Base-by-base conservation (phyloP, 345 rosid species). In the Brassica rapa region DNA sequence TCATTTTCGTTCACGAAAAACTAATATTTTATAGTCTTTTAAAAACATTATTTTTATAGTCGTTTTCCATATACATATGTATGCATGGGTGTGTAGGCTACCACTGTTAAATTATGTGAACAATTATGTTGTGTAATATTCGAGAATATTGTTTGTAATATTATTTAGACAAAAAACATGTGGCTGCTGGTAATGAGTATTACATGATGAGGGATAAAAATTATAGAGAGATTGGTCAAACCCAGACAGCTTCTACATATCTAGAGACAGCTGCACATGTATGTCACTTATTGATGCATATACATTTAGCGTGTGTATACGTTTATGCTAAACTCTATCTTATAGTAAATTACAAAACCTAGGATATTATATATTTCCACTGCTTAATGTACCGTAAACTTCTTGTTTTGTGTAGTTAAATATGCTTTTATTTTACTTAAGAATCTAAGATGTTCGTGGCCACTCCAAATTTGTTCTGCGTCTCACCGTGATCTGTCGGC, bases 251-350 rank as follows among this genome's bases (percentile, higher is more conserved):
- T 67, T 73, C 78, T 59, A 73, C 62, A 78, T 79, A 49, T 73
- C 65, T 66, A 73, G 78, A 79, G 82, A 79, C 82, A 79, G 70
- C 75, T 74, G 74, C 82, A 79, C 82, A 79, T 79, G 82, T 27
- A 27, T 68, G 74, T 79, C 51, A 74, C 27, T 68, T 12, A 61
- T 78, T 72, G 62, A 68, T 25, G 35, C 74, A 33, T 51, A 43
- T 49, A 49, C 56, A n/a, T 49, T 14, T 14, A 12, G 5, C 15
- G n/a, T 14, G n/a, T 46, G 9, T 3, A 12, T 46, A 46, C 5
- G 53, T 46, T 14, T 46, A 46, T 46, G 53, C 53, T 46, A 46
- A 46, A 46, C 53, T 46, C 49, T 46, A 15, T 46, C 53, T 46
- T 46, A 46, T 32, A 10, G 49, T 41, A 41, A 41, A 41, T 41